Evolutionary conservation across 768 basidiomycete genomes (phyloP), one percentile per base, ranked within the genome.

Genomic region (Mycena galericulata): DNA sequence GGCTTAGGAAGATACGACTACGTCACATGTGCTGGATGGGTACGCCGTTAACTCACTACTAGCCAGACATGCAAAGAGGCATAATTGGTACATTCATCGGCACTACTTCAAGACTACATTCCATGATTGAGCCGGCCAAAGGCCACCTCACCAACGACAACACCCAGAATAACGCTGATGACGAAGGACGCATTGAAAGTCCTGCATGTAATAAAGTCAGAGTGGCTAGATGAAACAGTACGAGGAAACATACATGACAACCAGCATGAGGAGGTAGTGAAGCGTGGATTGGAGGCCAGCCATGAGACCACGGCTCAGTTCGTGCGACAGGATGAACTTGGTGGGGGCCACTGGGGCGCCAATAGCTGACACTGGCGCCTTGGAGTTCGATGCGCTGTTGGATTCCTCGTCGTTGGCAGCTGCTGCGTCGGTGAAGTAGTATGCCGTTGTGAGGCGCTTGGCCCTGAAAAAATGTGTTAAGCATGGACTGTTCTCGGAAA

Each of bases 201-300:
- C 73, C 71, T 74, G 32, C n/a, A 15, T 12, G 24, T n/a, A n/a
- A 27, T 36, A 14, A 4, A 30, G 29, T 67, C 32, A 65, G 57
- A 26, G 11, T 43, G 20, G 57, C 18, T 11, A 43, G 43, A 34
- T 12, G 27, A 32, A 53, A 24, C 27, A 2, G 40, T 34, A 30
- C 18, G 4, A 45, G n/a, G 41, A 50, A 8, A 65, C 69, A 34
- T 54, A 74, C 74, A 75, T 75, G 56, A 74, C 71, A 26, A 75
- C 64, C n/a, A 75, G 64, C 74, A 75, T 75, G 24, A 75, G 64
- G 2, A 75, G 34, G 57, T 75, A 75, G 36, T 75, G 74, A 14
- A 75, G 2, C 14, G 71, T 74, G 15, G 61, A 30, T 18, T 70
- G 68, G 20, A 72, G 49, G 9, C 71, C 73, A 1, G 71, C 69